phyloP scores from a whole-genome alignment of 352 stramenopile species.

The Globisporangium takayamanum region DNA sequence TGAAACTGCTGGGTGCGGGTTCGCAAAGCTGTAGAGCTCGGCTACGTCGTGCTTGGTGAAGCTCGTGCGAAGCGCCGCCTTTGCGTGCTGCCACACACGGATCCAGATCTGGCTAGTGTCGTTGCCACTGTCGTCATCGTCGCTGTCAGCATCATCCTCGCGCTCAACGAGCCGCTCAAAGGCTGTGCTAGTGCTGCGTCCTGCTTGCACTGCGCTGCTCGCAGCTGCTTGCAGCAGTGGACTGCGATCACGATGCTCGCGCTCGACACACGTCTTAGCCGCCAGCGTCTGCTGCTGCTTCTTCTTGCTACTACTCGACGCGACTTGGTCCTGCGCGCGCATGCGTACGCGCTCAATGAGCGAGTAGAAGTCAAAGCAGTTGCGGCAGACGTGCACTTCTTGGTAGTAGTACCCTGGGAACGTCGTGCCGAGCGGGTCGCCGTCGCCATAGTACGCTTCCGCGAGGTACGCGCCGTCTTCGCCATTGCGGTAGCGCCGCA shows the following conservation, averaged over 20 bases:
- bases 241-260: background rate
- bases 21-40: constrained; percentile 78
- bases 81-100: constrained; percentile 29
- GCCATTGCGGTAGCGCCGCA: constrained; percentile 66
- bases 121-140: background rate
- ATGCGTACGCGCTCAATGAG: constrained; percentile 71
- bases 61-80: constrained; percentile 10
- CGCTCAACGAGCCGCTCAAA: background rate
- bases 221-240: background rate
- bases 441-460: constrained; percentile 68
- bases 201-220: background rate
- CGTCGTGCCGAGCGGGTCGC: constrained; percentile 58
- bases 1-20: constrained; percentile 61
- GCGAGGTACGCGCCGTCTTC: constrained; percentile 75
- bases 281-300: constrained; percentile 19
- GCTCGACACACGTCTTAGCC: background rate
- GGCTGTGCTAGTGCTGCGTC: background rate
- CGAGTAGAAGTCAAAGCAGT: constrained; percentile 79
- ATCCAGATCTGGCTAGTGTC: constrained; percentile 24
- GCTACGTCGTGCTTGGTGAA: constrained; percentile 67
- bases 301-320: constrained; percentile 4
- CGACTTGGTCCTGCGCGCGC: constrained; percentile 47
- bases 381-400: constrained; percentile 64
- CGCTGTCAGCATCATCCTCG: constrained; percentile 3
- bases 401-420: constrained; percentile 85